Evolutionary conservation across 441 rosid species (phyloP), one percentile per base, ranked within the genome.

Genomic region (Populus hybrid): DNA sequence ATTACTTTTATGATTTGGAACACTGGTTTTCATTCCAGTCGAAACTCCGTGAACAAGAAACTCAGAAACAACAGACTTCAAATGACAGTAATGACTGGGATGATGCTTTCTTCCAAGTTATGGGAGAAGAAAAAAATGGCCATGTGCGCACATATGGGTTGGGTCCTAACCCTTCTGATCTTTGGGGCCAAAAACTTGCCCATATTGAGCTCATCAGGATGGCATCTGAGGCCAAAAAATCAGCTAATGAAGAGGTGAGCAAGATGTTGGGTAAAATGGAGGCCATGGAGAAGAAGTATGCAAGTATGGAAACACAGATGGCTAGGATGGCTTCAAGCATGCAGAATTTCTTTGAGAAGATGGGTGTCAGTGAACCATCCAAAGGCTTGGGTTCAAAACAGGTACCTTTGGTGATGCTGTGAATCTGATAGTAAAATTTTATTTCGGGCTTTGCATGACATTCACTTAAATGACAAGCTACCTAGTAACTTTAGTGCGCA

Each of bases 261-360:
- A 86, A 72, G 86, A 79, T 81, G 82, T 23, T 72, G 8, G 79
- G 18, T 53, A 86, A 84, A 83, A 76, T 84, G 83, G 86, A 84
- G 79, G 80, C 79, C 9, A 70, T 84, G 84, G 89, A 84, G 83
- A 74, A 86, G 64, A 86, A 81, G 59, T 81, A 78, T 70, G 74
- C 81, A n/a, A 70, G 42, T 10, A 73, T 86, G 83, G 89, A 86
- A 78, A 76, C 77, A 74, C 85, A 84, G 26, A 76, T 86, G 24
- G 83, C 80, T 69, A 71, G 61, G 71, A 78, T 86, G 81, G 74
- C 70, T 69, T 73, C 87, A 36, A 81, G 66, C 79, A 70, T 83
- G 82, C 78, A 84, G 74, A 78, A 36, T 75, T 75, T 83, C 53
- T 73, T 86, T 5, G 78, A 79, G 32, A 84, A 82, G 73, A 57